These are phyloP conservation scores for Imleria badia DNA, from an alignment of 768 basidiomycete genomes.

Conservation along the genomic window DNA sequence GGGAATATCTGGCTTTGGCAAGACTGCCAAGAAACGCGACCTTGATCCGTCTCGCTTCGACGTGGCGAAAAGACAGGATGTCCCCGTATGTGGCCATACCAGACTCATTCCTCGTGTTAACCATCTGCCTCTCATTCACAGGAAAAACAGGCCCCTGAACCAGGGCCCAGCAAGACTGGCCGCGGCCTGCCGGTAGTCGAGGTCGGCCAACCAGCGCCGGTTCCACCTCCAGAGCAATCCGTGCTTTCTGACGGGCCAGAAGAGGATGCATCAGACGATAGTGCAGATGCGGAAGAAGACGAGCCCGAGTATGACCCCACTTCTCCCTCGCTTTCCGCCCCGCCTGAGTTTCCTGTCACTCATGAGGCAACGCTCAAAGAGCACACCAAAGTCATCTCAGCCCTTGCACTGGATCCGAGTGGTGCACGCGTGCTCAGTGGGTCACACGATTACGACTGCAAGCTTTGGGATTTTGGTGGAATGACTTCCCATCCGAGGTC, in stretches of 20 bases:
- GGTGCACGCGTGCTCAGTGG: conserved; percentile 91
- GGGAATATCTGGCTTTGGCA: conserved; percentile 85
- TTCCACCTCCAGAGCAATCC: not conserved
- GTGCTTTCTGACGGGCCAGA: conserved; percentile 11
- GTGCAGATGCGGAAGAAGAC: conserved; percentile 16
- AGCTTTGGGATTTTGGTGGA: conserved; percentile 99
- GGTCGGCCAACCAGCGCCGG: conserved; percentile 14
- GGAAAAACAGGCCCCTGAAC: conserved; percentile 13
- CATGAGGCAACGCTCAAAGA: conserved; percentile 94
- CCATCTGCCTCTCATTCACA: conserved; percentile 8
- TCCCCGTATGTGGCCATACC: conserved; percentile 19
- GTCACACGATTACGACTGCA: conserved; percentile 96
- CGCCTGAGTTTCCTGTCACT: conserved; percentile 73
- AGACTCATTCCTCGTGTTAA: conserved; percentile 21
- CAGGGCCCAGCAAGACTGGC: conserved; percentile 15
- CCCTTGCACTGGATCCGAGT: conserved; percentile 88
- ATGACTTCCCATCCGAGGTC: conserved; percentile 91
- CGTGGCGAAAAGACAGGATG: conserved; percentile 63
- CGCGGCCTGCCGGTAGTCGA: conserved; percentile 22
- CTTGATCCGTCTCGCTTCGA: conserved; percentile 80
- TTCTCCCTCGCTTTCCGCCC: conserved; percentile 38
- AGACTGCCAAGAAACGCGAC: conserved; percentile 60
- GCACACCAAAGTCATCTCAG: conserved; percentile 94
- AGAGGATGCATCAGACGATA: conserved; percentile 29
- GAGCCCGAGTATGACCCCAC: conserved; percentile 56